Percentiles rank a stretch among this genome's conserved stretches.
These are phyloP conservation scores for Cladorrhinum sp. DNA, from an alignment of 2,329 filamentous ascomycete genomes.

Conservation along the genomic window DNA sequence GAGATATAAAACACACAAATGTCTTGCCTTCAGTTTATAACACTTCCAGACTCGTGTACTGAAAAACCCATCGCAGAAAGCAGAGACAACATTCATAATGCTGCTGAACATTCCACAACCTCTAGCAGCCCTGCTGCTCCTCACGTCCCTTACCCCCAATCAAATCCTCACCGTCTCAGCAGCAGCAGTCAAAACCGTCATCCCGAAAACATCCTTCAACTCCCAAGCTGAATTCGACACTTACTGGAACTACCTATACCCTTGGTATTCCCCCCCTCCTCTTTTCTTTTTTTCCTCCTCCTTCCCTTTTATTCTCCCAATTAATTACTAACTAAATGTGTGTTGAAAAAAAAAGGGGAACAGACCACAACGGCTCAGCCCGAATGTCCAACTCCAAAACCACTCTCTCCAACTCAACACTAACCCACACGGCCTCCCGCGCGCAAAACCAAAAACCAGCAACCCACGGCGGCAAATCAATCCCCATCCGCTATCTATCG, in stretches of 20 bases:
- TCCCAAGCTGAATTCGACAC: constrained; percentile 38
- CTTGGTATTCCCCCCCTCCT: too few relatives aligned
- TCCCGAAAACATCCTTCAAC: constrained; percentile 39
- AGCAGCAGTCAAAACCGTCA: constrained; percentile 31
- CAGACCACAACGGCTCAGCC: constrained; percentile 55
- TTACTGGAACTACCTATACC: constrained; percentile 53
- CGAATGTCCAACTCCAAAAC: constrained; percentile 51
- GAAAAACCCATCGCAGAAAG: too few relatives aligned
- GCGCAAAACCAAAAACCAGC: constrained; percentile 41
- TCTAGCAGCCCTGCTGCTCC: constrained; percentile 17
- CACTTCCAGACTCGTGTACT: too few relatives aligned
- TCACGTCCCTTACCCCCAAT: not conserved
- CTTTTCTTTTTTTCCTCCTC: too few relatives aligned
- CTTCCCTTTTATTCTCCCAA: too few relatives aligned
- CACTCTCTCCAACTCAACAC: constrained; percentile 37
- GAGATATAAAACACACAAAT: too few relatives aligned
- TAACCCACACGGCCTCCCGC: constrained; percentile 48
- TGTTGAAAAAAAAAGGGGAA: too few relatives aligned
- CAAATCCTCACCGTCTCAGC: not conserved
- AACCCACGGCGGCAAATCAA: constrained; percentile 37
- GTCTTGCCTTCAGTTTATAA: too few relatives aligned
- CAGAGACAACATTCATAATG: not conserved
- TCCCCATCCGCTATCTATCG: constrained; percentile 51
- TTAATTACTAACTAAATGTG: too few relatives aligned
- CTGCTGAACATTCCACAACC: constrained; percentile 6